Conservation (phyloP, 2,329 filamentous ascomycete species). For the Tympanopsis confertula region DNA sequence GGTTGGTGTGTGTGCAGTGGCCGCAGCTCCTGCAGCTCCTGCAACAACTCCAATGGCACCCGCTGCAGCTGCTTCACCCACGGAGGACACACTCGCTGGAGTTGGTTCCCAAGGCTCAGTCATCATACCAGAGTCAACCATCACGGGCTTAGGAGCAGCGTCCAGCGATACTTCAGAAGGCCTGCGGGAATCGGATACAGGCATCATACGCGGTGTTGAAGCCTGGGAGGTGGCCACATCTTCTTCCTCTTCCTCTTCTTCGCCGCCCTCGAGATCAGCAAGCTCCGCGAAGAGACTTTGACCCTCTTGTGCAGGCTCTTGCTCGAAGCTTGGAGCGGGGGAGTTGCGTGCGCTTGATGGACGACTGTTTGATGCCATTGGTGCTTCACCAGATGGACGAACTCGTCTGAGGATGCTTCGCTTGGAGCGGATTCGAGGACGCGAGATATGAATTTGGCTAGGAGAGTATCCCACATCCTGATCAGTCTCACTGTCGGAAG, state of each 20-base stretch:
- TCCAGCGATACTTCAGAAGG: constrained; percentile 7
- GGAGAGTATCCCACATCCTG: constrained; percentile 29
- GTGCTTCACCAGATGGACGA: constrained; percentile 50
- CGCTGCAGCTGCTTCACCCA: constrained; percentile 3
- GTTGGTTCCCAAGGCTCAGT: constrained; percentile 11
- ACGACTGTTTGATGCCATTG: constrained; percentile 46
- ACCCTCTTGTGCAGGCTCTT: constrained; percentile 34
- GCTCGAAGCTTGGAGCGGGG: constrained; percentile 33
- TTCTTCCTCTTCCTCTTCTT: constrained; percentile 52
- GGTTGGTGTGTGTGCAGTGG: no score
- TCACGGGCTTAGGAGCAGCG: constrained; percentile 6
- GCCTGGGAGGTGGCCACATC: constrained; percentile 37
- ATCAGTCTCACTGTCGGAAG: constrained; percentile 66
- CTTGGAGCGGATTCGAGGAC: constrained; percentile 48
- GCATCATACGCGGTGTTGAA: constrained; percentile 42
- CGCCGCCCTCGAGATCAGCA: constrained; percentile 65
- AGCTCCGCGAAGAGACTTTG: constrained; percentile 89
- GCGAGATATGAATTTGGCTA: constrained; percentile 50
- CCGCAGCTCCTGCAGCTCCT: not conserved
- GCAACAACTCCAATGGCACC: not conserved
- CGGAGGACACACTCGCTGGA: constrained; percentile 7
- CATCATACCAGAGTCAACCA: constrained; percentile 5
- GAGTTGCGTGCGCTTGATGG: constrained; percentile 47
- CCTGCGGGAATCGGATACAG: constrained; percentile 36
- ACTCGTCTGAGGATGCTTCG: constrained; percentile 61